phyloP scores from a whole-genome alignment of 106 monocot genomes.

The Acorus calamus region DNA sequence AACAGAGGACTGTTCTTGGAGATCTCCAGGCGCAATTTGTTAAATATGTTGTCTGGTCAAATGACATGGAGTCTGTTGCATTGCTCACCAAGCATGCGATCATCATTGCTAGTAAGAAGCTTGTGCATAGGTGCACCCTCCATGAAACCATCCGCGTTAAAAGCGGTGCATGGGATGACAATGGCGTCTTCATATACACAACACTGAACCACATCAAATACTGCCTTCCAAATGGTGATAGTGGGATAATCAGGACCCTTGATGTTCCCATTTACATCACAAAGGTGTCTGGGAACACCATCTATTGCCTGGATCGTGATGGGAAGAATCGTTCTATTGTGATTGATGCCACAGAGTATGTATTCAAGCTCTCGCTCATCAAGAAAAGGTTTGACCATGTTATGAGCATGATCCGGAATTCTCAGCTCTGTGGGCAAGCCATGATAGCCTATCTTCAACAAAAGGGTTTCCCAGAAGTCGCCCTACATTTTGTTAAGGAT shows the following conservation, averaged over 20 bases:
- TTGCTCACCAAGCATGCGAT: conserved; percentile 81
- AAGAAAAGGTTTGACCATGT: conserved; percentile 76
- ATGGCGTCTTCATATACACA: conserved; percentile 87
- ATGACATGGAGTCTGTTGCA: conserved; percentile 85
- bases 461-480: conserved; percentile 91
- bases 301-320: conserved; percentile 85
- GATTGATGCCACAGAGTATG: conserved; percentile 84
- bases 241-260: conserved; percentile 77
- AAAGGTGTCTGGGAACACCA: conserved; percentile 49
- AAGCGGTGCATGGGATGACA: conserved; percentile 97
- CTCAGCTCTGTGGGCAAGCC: conserved; percentile 85
- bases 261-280: conserved; percentile 83
- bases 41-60: conserved; percentile 81
- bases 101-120: conserved; percentile 75
- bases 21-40: conserved; percentile 75
- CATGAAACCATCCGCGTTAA: conserved; percentile 97
- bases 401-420: conserved; percentile 81
- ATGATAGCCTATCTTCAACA: conserved; percentile 88
- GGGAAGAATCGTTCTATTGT: conserved; percentile 52
- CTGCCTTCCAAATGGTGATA: conserved; percentile 89
- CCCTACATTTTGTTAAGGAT: conserved; percentile 90
- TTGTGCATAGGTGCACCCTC: conserved; percentile 74
- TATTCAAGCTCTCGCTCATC: conserved; percentile 88
- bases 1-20: conserved; percentile 68
- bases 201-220: conserved; percentile 92